Percentiles rank a stretch among this genome's conserved stretches.
phyloP scores from a whole-genome alignment of 352 stramenopile species.

The Phytophthora cactorum region DNA sequence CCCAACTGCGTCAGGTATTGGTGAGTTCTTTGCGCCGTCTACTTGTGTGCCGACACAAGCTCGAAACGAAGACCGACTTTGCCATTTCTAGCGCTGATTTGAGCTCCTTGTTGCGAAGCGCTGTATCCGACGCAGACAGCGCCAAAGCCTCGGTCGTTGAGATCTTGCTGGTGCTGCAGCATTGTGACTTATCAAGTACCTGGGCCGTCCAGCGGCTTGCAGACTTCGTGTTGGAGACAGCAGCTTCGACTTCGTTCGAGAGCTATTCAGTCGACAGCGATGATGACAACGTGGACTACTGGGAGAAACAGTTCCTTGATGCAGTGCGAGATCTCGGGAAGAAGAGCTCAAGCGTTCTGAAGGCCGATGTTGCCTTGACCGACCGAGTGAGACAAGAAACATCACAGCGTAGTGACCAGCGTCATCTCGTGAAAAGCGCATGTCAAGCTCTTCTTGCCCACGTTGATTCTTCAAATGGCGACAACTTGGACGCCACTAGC shows the following conservation, averaged over 20 bases:
- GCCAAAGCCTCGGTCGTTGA: conserved; percentile 15
- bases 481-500: not conserved
- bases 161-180: conserved; percentile 32
- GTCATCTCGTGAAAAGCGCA: conserved; percentile 13
- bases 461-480: not conserved
- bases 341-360: conserved; percentile 43
- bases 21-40: conserved; percentile 38
- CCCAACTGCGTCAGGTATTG: conserved; percentile 27
- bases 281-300: conserved; percentile 6
- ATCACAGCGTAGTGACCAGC: conserved; percentile 9
- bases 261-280: not conserved
- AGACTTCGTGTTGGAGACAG: conserved; percentile 36
- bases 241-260: conserved; percentile 16
- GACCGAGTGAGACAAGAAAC: conserved; percentile 32
- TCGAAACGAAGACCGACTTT: conserved; percentile 27
- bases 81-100: conserved; percentile 32
- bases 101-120: conserved; percentile 36
- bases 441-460: conserved; percentile 24
- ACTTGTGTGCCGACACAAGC: conserved; percentile 28
- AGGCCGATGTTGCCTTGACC: conserved; percentile 34
- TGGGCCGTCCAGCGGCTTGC: conserved; percentile 42
- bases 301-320: conserved; percentile 23
- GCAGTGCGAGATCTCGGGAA: conserved; percentile 27
- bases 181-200: conserved; percentile 41
- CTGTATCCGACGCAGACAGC: not conserved